Evolutionary conservation across 2,329 filamentous ascomycete genomes (phyloP).

Genomic region (Nannizziopsis arthrosporioides): DNA sequence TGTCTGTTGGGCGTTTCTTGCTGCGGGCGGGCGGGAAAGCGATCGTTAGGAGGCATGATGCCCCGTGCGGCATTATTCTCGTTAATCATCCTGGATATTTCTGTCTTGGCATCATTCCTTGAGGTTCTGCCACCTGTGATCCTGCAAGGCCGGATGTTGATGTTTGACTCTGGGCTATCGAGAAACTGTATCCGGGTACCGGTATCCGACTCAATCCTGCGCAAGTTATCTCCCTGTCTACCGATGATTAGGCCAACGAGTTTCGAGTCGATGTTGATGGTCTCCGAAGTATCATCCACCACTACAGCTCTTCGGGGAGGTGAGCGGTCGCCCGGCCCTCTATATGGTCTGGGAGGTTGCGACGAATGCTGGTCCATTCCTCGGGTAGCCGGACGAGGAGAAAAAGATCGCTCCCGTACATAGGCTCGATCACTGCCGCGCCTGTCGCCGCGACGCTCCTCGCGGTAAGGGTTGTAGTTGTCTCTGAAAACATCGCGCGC

Average conservation of each 20-base stretch:
- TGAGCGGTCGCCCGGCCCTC: conserved; percentile 45
- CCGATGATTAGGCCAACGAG: conserved; percentile 86
- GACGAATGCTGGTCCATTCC: conserved; percentile 48
- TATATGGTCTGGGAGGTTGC: conserved; percentile 40
- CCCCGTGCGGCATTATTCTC: conserved; percentile 54
- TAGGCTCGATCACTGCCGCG: conserved; percentile 44
- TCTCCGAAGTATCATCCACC: conserved; percentile 62
- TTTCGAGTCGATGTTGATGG: conserved; percentile 74
- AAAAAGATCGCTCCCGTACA: conserved; percentile 59
- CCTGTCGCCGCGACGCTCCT: conserved; percentile 62
- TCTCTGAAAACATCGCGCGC: conserved; percentile 61
- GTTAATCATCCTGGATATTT: conserved; percentile 79
- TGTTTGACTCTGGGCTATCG: conserved; percentile 58
- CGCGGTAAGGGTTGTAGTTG: conserved; percentile 70
- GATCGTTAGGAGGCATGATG: conserved; percentile 18
- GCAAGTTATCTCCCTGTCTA: conserved; percentile 75
- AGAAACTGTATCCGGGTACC: conserved; percentile 80
- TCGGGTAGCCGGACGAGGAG: conserved; percentile 49
- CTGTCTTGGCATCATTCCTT: conserved; percentile 64
- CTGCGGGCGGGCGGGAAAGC: conserved; percentile 8
- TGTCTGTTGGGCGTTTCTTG: background rate
- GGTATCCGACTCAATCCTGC: conserved; percentile 72
- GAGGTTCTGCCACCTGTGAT: conserved; percentile 63
- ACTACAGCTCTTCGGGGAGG: conserved; percentile 40
- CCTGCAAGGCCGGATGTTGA: conserved; percentile 68